Evolutionary conservation across 805 yeast genomes (phyloP), one percentile per base, ranked within the genome.

Genomic region (Cyberlindnera samutprakarnensis): DNA sequence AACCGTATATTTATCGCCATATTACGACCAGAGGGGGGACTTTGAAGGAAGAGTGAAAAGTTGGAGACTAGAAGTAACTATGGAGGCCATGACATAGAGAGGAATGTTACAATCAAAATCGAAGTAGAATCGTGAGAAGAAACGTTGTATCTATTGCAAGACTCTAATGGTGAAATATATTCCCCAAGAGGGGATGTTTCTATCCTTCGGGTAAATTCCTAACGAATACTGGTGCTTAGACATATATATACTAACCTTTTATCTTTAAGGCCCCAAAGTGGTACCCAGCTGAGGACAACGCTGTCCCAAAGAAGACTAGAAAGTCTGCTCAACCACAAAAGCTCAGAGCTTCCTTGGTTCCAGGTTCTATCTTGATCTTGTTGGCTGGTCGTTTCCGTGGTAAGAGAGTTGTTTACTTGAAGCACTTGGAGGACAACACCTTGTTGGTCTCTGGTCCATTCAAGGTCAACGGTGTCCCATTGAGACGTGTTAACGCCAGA

Each of bases 371-470:
- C 54, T 75, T 92, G 64, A 90, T 90, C 68, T 74, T 90, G 66
- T 78, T 90, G 64, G 96, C 97, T 59, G 98, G 98, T 66, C 86
- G 96, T 72, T 90, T 86, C 94, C 85, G 98, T 72, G 98, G 98
- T 68, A 92, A 90, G 86, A 88, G 98, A 75, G 98, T 92, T 58
- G 96, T 90, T 46, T 83, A 82, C 83, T 80, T 90, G 67, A 90
- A 88, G 81, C 72, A 82, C 69, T 79, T 92, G 64, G 96, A 87
- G 72, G 97, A 92, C 80, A 85, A 86, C 86, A 90, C 96, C 52
- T 75, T 90, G 59, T 83, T 90, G 63, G 95, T 90, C 49, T 72
- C 96, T 43, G 98, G 98, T 65, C 98, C 98, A 61, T 92, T 90
- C 95, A 90, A 92, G 80, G 84, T 90, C 61, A 90, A 90, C 75